phyloP scores from a whole-genome alignment of 106 monocot species.

The Gastrodia elata region DNA sequence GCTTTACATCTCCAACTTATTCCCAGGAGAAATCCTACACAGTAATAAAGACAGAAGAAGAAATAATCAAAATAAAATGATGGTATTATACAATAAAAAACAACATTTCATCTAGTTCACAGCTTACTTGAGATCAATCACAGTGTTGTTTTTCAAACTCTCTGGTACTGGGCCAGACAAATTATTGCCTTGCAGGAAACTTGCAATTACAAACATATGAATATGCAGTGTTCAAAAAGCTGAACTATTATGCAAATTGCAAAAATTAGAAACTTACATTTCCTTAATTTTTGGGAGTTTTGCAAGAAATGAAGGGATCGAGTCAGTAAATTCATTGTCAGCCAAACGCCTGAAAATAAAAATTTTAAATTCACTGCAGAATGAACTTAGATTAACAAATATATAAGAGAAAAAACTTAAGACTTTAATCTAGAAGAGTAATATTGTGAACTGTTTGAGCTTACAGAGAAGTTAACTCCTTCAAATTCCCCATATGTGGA shows the following conservation, averaged over 20 bases:
- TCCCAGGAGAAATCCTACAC: slow-evolving; percentile 5
- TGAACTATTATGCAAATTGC: background rate
- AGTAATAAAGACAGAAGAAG: background rate
- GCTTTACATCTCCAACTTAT: background rate
- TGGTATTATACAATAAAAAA: background rate
- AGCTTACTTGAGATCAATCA: slow-evolving; percentile 17
- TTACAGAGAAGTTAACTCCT: slow-evolving; percentile 47
- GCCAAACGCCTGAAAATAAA: slow-evolving; percentile 35
- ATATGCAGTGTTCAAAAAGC: background rate
- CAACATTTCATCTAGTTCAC: background rate
- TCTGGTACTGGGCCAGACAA: slow-evolving; percentile 20
- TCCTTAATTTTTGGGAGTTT: slow-evolving; percentile 30
- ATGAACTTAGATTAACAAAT: background rate
- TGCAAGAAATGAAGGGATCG: slow-evolving; percentile 35
- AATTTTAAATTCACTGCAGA: too few relatives aligned
- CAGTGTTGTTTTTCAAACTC: slow-evolving; percentile 18
- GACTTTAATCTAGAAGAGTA: background rate
- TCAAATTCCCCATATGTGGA: slow-evolving; percentile 50
- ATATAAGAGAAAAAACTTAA: slow-evolving; percentile 5
- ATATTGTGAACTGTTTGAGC: background rate
- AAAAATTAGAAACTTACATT: slow-evolving; percentile 25
- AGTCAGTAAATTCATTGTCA: slow-evolving; percentile 39
- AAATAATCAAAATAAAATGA: background rate
- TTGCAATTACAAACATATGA: slow-evolving; percentile 4
- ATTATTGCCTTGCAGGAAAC: slow-evolving; percentile 32